These are phyloP conservation scores for Leccinellum albellum DNA, from an alignment of 768 basidiomycete genomes.

Conservation along the genomic window DNA sequence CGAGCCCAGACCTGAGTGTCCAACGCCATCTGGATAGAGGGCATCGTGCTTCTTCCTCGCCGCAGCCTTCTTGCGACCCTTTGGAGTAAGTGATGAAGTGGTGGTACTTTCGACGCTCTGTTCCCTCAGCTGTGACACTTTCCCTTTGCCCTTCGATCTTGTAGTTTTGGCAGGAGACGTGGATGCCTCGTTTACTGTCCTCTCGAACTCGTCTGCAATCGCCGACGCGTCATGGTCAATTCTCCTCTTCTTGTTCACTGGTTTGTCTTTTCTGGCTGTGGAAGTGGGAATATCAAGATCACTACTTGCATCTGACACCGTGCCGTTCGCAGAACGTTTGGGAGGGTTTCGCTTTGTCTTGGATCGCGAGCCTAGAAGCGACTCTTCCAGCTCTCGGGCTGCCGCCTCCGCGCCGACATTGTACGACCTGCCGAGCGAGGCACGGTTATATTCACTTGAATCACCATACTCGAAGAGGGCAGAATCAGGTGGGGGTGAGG, in stretches of 20 bases:
- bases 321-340: slow-evolving; percentile 48
- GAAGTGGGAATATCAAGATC: slow-evolving; percentile 45
- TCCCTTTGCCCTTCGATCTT: slow-evolving; percentile 51
- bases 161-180: slow-evolving; percentile 34
- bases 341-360: slow-evolving; percentile 40
- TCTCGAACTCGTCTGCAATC: slow-evolving; percentile 49
- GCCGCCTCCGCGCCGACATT: slow-evolving; percentile 48
- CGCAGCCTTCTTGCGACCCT: slow-evolving; percentile 53
- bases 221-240: slow-evolving; percentile 42
- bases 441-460: slow-evolving; percentile 21
- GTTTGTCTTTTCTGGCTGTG: slow-evolving; percentile 37
- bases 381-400: slow-evolving; percentile 54
- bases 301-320: slow-evolving; percentile 57
- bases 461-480: slow-evolving; percentile 31
- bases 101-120: slow-evolving; percentile 54
- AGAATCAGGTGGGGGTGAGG: slow-evolving; percentile 34
- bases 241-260: slow-evolving; percentile 59
- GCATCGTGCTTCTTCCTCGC: slow-evolving; percentile 55
- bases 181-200: slow-evolving; percentile 36
- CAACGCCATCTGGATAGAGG: slow-evolving; percentile 48
- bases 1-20: slow-evolving; percentile 47
- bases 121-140: slow-evolving; percentile 46
- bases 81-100: slow-evolving; percentile 40
- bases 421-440: slow-evolving; percentile 20
- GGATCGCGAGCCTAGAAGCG: slow-evolving; percentile 41